These are phyloP conservation scores for Mortierella sp. DNA, from an alignment of 371 early-diverging fungal genomes.

Conservation along the genomic window DNA sequence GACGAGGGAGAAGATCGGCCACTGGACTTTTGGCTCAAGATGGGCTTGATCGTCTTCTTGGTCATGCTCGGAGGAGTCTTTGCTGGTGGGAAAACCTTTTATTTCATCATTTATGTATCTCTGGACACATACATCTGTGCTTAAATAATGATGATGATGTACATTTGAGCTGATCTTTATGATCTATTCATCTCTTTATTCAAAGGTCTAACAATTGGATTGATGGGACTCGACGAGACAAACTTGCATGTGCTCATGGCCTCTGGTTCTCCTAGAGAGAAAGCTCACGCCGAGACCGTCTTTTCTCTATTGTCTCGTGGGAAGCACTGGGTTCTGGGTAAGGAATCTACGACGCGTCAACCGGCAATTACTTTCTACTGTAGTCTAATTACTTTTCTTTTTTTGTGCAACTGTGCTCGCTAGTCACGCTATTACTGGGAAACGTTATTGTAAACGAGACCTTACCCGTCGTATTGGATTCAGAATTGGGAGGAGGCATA, in stretches of 20 bases:
- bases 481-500: constrained; percentile 81
- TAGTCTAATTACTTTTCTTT: background rate
- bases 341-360: background rate
- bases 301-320: constrained; percentile 76
- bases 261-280: constrained; percentile 77
- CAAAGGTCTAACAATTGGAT: constrained; percentile 85
- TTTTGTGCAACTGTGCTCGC: background rate
- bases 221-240: constrained; percentile 83
- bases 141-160: too few relatives aligned
- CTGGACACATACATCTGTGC: too few relatives aligned
- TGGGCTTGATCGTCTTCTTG: constrained; percentile 51
- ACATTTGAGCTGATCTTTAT: background rate
- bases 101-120: too few relatives aligned
- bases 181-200: background rate
- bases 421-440: constrained; percentile 87
- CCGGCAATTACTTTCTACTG: background rate
- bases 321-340: constrained; percentile 81
- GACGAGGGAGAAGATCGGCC: constrained; percentile 29
- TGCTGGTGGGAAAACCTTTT: constrained; percentile 31
- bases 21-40: constrained; percentile 59
- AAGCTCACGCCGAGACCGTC: constrained; percentile 76
- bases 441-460: constrained; percentile 96
- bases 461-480: constrained; percentile 91
- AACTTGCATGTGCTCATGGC: constrained; percentile 76
- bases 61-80: constrained; percentile 53